A percentile compares a stretch with the other conserved stretches of the same genome.
Evolutionary conservation across 306 rosid species (phyloP).

Genomic region (Glycine latifolia): DNA sequence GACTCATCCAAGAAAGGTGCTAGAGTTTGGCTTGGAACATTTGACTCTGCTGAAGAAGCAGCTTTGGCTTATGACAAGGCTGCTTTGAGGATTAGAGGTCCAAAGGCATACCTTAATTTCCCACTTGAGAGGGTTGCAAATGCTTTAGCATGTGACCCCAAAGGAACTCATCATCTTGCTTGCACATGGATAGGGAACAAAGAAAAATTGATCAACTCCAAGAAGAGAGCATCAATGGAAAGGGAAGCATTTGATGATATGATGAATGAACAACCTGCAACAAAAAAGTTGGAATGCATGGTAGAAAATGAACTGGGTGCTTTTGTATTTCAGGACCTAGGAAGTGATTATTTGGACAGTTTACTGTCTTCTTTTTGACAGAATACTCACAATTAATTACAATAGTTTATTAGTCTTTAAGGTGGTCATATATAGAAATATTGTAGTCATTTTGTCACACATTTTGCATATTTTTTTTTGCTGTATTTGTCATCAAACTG

Average conservation of each 20-base stretch:
- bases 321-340: conserved; percentile 82
- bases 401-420: neutral
- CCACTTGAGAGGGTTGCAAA: conserved; percentile 69
- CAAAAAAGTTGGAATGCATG: conserved; percentile 55
- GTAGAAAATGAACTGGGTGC: conserved; percentile 56
- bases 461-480: conserved; percentile 35
- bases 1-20: conserved; percentile 84
- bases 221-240: conserved; percentile 55
- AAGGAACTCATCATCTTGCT: neutral
- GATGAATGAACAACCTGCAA: conserved; percentile 46
- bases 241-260: conserved; percentile 49
- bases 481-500: neutral
- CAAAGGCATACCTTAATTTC: conserved; percentile 80
- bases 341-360: conserved; percentile 83
- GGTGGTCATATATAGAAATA: neutral
- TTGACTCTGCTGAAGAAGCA: conserved; percentile 85
- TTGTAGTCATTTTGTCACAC: neutral
- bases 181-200: conserved; percentile 18
- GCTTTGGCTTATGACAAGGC: conserved; percentile 98
- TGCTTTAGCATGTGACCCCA: conserved; percentile 50
- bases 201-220: conserved; percentile 32
- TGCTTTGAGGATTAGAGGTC: conserved; percentile 87
- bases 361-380: conserved; percentile 72
- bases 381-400: neutral
- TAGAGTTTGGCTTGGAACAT: conserved; percentile 98